A percentile compares a stretch with the other conserved stretches of the same genome.
Conservation (phyloP, 768 basidiomycete genomes). For the Boletus edulis region DNA sequence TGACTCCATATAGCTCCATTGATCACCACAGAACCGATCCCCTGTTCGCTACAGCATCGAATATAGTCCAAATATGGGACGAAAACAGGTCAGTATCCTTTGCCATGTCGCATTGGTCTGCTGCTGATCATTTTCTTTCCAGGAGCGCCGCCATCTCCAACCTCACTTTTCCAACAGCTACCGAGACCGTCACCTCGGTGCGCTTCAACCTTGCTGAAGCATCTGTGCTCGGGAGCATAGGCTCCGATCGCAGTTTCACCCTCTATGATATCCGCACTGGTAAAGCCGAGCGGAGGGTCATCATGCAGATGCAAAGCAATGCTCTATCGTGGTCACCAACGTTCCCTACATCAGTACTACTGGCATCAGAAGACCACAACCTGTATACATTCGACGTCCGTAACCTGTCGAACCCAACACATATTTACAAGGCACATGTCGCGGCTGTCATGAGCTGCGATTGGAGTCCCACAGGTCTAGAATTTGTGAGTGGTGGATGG, state of each 20-base stretch:
- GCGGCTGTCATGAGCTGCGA: conserved; percentile 96
- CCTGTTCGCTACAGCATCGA: conserved; percentile 93
- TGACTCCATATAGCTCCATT: conserved; percentile 65
- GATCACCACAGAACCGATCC: conserved; percentile 89
- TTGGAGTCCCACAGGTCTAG: conserved; percentile 94
- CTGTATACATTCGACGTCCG: conserved; percentile 97
- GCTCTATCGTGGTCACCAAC: conserved; percentile 95
- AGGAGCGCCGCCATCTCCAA: conserved; percentile 86
- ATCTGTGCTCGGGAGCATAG: conserved; percentile 91
- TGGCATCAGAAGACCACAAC: conserved; percentile 99
- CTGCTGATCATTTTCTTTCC: conserved; percentile 8
- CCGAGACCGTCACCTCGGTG: conserved; percentile 85
- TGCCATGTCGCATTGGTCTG: background rate
- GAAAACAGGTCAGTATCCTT: conserved; percentile 69
- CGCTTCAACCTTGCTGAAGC: conserved; percentile 94
- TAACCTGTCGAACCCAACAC: conserved; percentile 73
- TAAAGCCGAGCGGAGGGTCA: conserved; percentile 86
- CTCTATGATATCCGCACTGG: conserved; percentile 96
- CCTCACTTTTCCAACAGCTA: conserved; percentile 80
- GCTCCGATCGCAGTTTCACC: conserved; percentile 93
- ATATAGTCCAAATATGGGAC: conserved; percentile 95
- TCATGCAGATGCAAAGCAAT: conserved; percentile 95
- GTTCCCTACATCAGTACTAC: conserved; percentile 84
- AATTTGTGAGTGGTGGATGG: conserved; percentile 96
- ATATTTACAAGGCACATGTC: conserved; percentile 97